Evolutionary conservation across 345 rosid species (phyloP), one percentile per base, ranked within the genome.

Genomic region (Ceriops decandra): DNA sequence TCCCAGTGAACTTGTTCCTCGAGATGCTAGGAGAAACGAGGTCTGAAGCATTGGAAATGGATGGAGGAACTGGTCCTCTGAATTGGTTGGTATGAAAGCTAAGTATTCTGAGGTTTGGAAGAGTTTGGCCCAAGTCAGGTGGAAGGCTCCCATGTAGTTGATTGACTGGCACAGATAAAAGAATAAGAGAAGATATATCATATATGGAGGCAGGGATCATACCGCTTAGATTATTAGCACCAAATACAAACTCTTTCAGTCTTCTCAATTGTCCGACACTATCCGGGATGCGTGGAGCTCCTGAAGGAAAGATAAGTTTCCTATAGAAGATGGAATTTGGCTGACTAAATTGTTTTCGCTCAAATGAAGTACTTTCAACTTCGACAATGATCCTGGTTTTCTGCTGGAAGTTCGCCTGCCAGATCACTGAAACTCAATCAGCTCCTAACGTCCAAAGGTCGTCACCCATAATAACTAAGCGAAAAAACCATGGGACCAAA

Each of bases 141-240:
- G 78, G 78, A 38, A 77, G 31, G 3, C 21, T 60, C 20, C 85
- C 75, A 1, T 69, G 28, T 0, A 82, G 20, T 17, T 31, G 26
- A 52, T 82, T 77, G 3, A 0, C 0, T 0, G 0, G 2, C 5
- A 26, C 27, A 7, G 0, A 0, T 0, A 68, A 20, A 15, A 0
- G 0, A 2, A 0, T 0, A 1, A 77, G 5, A 1, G 68, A 57
- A 1, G 75, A 79, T 28, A 79, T 28, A 10, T 74, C 76, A 24
- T 11, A 61, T 7, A 79, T 5, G 1, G 81, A 47, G 21, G 33
- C 53, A 59, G 85, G 77, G 47, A 79, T 15, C 1, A 1, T 62
- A 3, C 78, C 76, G 0, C 57, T 21, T 17, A 76, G 53, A 0
- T 58, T 5, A 46, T 35, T 35, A 2, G 6, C 11, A 9, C 42